Conservation (phyloP, 176 grass and related monocot genomes). For the Triticum timopheevii region DNA sequence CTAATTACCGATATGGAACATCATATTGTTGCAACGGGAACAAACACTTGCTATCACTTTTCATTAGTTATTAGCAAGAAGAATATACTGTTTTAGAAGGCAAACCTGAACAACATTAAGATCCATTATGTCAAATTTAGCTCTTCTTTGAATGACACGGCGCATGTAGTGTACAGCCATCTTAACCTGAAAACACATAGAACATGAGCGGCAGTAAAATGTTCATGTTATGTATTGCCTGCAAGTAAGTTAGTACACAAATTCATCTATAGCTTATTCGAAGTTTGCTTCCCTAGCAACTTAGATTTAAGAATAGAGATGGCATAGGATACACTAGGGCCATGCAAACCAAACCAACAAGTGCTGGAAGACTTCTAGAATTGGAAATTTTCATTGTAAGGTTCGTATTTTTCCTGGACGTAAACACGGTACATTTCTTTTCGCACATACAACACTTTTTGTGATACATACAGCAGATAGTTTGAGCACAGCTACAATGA, state of each 20-base stretch:
- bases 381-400: background rate
- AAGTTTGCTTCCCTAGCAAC: background rate
- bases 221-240: background rate
- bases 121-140: conserved; percentile 99
- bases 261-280: conserved; percentile 12
- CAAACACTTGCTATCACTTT: background rate
- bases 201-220: background rate
- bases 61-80: background rate
- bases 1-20: background rate
- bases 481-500: conserved; percentile 13
- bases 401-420: background rate
- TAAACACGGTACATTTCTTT: background rate
- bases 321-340: background rate
- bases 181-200: conserved; percentile 67
- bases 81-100: conserved; percentile 29
- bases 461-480: background rate
- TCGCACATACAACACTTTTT: background rate
- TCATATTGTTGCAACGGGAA: conserved; percentile 12
- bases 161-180: conserved; percentile 96
- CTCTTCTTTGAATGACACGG: conserved; percentile 90
- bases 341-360: background rate
- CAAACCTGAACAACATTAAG: conserved; percentile 89
- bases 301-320: conserved; percentile 11
- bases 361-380: conserved; percentile 17
- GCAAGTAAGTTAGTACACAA: background rate